Base-by-base conservation (phyloP, 1,284 basidiomycete genomes). In the Malassezia yamatoensis region DNA sequence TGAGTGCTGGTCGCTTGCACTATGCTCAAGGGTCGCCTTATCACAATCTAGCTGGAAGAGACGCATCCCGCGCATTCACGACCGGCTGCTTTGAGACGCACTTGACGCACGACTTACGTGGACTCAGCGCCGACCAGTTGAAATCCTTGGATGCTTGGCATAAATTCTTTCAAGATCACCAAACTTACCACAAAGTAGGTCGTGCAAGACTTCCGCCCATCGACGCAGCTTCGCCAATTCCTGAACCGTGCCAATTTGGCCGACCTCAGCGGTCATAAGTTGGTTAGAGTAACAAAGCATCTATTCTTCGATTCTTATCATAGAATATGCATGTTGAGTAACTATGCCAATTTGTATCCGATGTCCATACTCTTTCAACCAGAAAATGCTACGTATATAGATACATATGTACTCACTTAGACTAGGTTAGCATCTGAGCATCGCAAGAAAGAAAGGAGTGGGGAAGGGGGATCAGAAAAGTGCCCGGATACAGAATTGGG, bases 1-100 rank as follows among this genome's bases (percentile, higher is more conserved):
- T 98, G 40, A 83, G 83, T 35, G 77, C 78, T 41, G 83, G 83
- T 64, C 80, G 83, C 46, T 79, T 81, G 55, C 83, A 87, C n/a
- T 96, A 96, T 75, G 88, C 90, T 1, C 66, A 66, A 0, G 67
- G 68, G 12, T 67, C 70, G 13, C 58, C 60, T 32, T 74, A 74
- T 44, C 51, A 59, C 20, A 66, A 73, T 54, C 73, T 74, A 46
- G 64, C 68, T 29, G 72, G 72, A 9, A 56, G 50, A 21, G 72
- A 74, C 37, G 72, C 72, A 5, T 66, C 63, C 21, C 65, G 72
- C 7, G 70, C 72, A 10, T 74, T 66, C 44, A 65, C 72, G 32
- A 74, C 72, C 5, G 72, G 72, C 10, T 74, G 72, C 53, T 74
- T 74, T 62, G 46, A 65, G 37, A 64, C 62, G 45, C 70, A 73